These are phyloP conservation scores for Suhomyces sp. DNA, from an alignment of 805 yeast genomes.

Conservation along the genomic window DNA sequence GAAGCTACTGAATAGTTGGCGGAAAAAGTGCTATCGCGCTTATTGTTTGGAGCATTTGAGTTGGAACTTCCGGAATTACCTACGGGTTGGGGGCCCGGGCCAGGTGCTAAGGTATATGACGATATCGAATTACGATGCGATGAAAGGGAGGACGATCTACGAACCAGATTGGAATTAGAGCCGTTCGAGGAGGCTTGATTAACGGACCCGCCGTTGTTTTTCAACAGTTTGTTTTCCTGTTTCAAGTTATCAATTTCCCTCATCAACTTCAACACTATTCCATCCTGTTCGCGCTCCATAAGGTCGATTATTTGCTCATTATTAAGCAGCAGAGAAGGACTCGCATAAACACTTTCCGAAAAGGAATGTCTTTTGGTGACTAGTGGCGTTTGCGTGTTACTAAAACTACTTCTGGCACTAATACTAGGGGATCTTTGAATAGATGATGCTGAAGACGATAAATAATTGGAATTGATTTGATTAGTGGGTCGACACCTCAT, in stretches of 20 bases:
- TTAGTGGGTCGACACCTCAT: not conserved
- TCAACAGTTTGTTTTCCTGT: conserved; percentile 49
- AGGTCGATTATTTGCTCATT: conserved; percentile 52
- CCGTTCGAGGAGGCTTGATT: not conserved
- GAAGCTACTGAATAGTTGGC: conserved; percentile 8
- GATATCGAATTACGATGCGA: conserved; percentile 12
- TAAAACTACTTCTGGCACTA: conserved; percentile 5
- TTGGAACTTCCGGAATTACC: not conserved
- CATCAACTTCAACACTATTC: conserved; percentile 64
- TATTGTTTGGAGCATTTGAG: conserved; percentile 5
- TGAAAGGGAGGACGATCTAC: conserved; percentile 13
- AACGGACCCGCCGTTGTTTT: conserved; percentile 9
- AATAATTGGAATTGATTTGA: conserved; percentile 6
- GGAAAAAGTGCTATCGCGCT: conserved; percentile 12
- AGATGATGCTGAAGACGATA: conserved; percentile 7
- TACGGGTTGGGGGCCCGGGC: not conserved
- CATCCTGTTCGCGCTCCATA: conserved; percentile 76
- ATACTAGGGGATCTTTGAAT: conserved; percentile 11
- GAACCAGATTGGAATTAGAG: conserved; percentile 4
- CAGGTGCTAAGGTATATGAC: conserved; percentile 7
- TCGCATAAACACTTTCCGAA: conserved; percentile 3
- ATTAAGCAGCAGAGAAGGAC: conserved; percentile 11
- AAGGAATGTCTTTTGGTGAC: conserved; percentile 7
- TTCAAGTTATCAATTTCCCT: conserved; percentile 54
- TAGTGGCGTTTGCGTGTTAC: conserved; percentile 1